phyloP scores from a whole-genome alignment of 2,329 filamentous ascomycete genomes.

The Epichloe elymi region DNA sequence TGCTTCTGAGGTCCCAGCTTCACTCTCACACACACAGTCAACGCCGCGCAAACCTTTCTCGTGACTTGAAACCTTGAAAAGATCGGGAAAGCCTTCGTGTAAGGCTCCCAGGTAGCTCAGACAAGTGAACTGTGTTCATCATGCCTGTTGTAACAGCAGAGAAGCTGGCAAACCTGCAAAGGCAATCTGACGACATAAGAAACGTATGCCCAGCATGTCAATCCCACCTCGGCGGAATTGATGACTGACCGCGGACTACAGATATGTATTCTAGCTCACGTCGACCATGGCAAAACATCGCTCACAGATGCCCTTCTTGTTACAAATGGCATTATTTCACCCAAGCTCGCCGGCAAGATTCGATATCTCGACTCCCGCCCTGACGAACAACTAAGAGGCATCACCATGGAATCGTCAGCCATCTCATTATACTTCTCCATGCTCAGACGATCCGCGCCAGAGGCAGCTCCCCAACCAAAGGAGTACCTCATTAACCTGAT shows the following conservation, averaged over 20 bases:
- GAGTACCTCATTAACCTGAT: constrained; percentile 97
- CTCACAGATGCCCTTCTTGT: constrained; percentile 91
- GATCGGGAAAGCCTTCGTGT: not conserved
- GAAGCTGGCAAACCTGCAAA: constrained; percentile 81
- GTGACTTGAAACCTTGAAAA: not conserved
- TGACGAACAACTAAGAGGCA: constrained; percentile 89
- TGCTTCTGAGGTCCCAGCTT: not conserved
- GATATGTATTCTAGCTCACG: constrained; percentile 93
- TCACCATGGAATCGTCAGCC: constrained; percentile 99
- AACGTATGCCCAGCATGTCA: constrained; percentile 49
- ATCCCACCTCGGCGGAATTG: not conserved
- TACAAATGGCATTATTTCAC: constrained; percentile 98
- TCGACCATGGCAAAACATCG: constrained; percentile 97
- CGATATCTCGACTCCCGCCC: constrained; percentile 92
- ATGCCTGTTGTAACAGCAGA: constrained; percentile 92
- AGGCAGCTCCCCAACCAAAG: constrained; percentile 56
- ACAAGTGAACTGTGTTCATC: constrained; percentile 15
- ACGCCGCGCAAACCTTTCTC: not conserved
- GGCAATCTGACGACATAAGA: constrained; percentile 74
- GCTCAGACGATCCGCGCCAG: constrained; percentile 57
- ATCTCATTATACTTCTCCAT: constrained; percentile 96
- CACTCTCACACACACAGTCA: not conserved
- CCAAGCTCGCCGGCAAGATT: constrained; percentile 94
- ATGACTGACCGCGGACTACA: constrained; percentile 18
- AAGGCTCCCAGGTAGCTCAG: not conserved